Conservation (phyloP, 768 basidiomycete species). For the Phaeolepiota aurea region DNA sequence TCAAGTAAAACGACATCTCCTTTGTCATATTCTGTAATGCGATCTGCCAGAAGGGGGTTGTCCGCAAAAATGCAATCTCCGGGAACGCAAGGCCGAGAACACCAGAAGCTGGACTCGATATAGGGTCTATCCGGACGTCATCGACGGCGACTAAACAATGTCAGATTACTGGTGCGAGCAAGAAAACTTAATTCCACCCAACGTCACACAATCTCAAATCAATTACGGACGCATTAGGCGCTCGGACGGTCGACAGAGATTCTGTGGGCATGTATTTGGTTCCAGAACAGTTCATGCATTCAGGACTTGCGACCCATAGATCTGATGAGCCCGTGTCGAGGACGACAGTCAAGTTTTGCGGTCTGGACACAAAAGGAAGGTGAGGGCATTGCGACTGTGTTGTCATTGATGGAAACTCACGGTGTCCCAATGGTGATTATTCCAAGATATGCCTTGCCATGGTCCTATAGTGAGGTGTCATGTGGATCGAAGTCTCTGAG, state of each 20-base stretch:
- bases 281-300: constrained; percentile 35
- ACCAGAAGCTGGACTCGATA: constrained; percentile 48
- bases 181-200: constrained; percentile 34
- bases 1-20: constrained; percentile 61
- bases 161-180: constrained; percentile 1
- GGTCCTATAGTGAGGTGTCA: constrained; percentile 10
- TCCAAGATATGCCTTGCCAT: constrained; percentile 53
- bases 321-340: constrained; percentile 91
- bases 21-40: constrained; percentile 32
- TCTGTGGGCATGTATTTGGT: constrained; percentile 35
- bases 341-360: constrained; percentile 69
- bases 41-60: constrained; percentile 66
- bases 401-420: too few species aligned
- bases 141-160: constrained; percentile 47
- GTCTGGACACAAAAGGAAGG: constrained; percentile 22
- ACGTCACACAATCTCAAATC: constrained; percentile 50
- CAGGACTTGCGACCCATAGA: constrained; percentile 69
- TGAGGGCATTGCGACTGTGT: too few species aligned
- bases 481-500: background rate
- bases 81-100: constrained; percentile 73
- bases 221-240: constrained; percentile 4
- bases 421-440: constrained; percentile 51
- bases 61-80: constrained; percentile 43
- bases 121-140: constrained; percentile 33
- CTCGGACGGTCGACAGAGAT: constrained; percentile 28